A percentile compares a stretch with the other conserved stretches of the same genome.
These are phyloP conservation scores for Caloboletus inedulis DNA, from an alignment of 1,284 basidiomycete genomes.

Conservation along the genomic window DNA sequence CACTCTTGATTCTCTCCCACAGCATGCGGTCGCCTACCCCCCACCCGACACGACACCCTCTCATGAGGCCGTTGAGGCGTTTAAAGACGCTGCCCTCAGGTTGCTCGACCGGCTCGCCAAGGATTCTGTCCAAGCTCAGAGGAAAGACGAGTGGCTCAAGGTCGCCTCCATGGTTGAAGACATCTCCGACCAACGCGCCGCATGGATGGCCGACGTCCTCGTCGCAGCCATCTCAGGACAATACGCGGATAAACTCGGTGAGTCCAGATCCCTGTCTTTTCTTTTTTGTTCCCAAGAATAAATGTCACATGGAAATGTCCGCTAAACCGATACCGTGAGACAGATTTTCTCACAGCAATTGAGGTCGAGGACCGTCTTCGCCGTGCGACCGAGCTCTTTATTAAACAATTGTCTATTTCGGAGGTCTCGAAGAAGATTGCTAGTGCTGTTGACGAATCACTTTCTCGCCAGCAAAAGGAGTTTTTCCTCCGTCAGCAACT, in stretches of 20 bases:
- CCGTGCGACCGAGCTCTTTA: constrained; percentile 63
- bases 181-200: constrained; percentile 53
- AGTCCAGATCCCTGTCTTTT: constrained; percentile 21
- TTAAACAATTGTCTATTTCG: constrained; percentile 69
- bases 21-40: constrained; percentile 51
- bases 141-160: constrained; percentile 62
- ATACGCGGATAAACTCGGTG: constrained; percentile 68
- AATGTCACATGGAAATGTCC: neutral
- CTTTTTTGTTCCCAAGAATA: neutral
- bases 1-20: constrained; percentile 31
- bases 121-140: constrained; percentile 53
- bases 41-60: constrained; percentile 44
- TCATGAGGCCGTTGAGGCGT: constrained; percentile 54
- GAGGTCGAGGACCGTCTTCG: constrained; percentile 58
- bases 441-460: constrained; percentile 70
- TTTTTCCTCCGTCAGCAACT: constrained; percentile 84
- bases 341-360: constrained; percentile 58
- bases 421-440: constrained; percentile 77
- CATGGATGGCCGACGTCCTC: constrained; percentile 74
- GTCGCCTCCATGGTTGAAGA: constrained; percentile 65
- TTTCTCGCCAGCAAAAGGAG: constrained; percentile 80
- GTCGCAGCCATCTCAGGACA: constrained; percentile 61
- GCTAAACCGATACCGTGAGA: constrained; percentile 25
- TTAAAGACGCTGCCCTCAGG: constrained; percentile 62
- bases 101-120: constrained; percentile 64